Percentiles rank a stretch among this genome's conserved stretches.
phyloP scores from a whole-genome alignment of 2,329 filamentous ascomycete genomes.

The Sporothrix brasiliensis region DNA sequence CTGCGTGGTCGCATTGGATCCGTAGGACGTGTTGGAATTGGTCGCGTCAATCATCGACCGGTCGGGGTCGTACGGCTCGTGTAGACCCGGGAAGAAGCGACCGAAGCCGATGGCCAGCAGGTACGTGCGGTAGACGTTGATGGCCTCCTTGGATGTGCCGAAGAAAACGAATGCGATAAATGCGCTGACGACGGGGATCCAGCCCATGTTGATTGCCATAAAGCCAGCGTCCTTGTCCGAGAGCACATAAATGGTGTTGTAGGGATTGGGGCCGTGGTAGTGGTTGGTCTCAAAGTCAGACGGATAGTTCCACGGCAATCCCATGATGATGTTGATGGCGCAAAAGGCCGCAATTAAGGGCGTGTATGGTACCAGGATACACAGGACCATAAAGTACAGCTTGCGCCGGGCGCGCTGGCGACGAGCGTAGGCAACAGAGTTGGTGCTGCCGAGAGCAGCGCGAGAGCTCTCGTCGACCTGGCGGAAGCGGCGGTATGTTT shows the following conservation, averaged over 20 bases:
- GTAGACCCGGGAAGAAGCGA: conserved; percentile 48
- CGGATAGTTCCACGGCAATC: conserved; percentile 40
- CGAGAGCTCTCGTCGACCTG: conserved; percentile 49
- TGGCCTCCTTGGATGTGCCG: conserved; percentile 57
- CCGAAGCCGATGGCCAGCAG: conserved; percentile 50
- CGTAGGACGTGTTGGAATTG: background rate
- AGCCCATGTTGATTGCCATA: conserved; percentile 51
- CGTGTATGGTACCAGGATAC: conserved; percentile 56
- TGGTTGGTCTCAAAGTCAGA: conserved; percentile 52
- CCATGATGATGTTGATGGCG: conserved; percentile 47
- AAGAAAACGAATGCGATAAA: conserved; percentile 58
- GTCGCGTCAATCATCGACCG: conserved; percentile 29
- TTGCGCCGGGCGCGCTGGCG: conserved; percentile 54
- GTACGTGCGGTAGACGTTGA: conserved; percentile 52
- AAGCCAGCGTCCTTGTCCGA: conserved; percentile 49
- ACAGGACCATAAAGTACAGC: conserved; percentile 59
- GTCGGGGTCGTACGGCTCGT: conserved; percentile 41
- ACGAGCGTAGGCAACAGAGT: conserved; percentile 45
- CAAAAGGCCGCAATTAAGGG: conserved; percentile 52
- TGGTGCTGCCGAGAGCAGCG: conserved; percentile 47
- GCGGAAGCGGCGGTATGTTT: conserved; percentile 54
- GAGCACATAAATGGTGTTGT: conserved; percentile 53
- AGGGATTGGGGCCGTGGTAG: conserved; percentile 45
- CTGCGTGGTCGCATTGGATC: conserved; percentile 6
- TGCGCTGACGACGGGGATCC: conserved; percentile 53